Percentiles rank a stretch among this genome's conserved stretches.
phyloP scores from a whole-genome alignment of 2,329 filamentous ascomycete species.

The Lecanosticta acicola region DNA sequence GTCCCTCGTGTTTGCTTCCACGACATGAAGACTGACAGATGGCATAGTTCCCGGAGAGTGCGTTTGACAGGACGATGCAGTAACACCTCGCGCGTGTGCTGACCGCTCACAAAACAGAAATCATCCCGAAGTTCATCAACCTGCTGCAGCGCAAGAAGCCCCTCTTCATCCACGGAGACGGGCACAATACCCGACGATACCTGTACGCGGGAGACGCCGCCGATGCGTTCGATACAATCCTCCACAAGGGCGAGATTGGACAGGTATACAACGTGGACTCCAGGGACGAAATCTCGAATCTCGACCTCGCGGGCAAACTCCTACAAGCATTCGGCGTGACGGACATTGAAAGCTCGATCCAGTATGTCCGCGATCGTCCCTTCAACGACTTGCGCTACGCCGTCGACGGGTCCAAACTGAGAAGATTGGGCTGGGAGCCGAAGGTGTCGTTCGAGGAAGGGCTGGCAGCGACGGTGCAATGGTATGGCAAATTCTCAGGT shows the following conservation, averaged over 20 bases:
- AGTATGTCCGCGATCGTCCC: conserved; percentile 70
- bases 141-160: conserved; percentile 61
- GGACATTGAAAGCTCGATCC: conserved; percentile 57
- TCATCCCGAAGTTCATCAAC: conserved; percentile 76
- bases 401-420: conserved; percentile 63
- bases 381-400: conserved; percentile 73
- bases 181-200: conserved; percentile 67
- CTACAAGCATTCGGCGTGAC: conserved; percentile 57
- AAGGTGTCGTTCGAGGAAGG: conserved; percentile 61
- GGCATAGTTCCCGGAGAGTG: conserved; percentile 24
- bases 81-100: neutral
- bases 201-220: conserved; percentile 74
- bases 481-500: conserved; percentile 61
- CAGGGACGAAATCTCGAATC: conserved; percentile 69
- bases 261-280: conserved; percentile 81
- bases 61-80: conserved; percentile 5
- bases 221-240: conserved; percentile 76
- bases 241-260: conserved; percentile 68
- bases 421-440: conserved; percentile 63
- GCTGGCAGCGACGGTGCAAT: conserved; percentile 59
- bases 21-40: conserved; percentile 12
- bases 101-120: conserved; percentile 50
- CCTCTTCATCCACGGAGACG: conserved; percentile 70
- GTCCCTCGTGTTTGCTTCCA: neutral
- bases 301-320: conserved; percentile 61